phyloP scores from a whole-genome alignment of 129 eudicot genomes.

The Helichrysum umbraculigerum region DNA sequence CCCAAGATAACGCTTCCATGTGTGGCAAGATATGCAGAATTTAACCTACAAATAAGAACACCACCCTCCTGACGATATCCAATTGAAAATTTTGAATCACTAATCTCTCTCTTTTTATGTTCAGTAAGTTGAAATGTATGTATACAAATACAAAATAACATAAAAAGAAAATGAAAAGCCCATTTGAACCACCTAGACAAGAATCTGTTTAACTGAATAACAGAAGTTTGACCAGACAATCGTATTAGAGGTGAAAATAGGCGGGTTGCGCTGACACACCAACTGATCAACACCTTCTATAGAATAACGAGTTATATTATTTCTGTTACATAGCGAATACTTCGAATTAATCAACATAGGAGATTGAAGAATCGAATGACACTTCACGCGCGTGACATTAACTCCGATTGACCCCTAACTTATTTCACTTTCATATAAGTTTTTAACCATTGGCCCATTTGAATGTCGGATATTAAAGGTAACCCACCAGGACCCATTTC shows the following conservation, averaged over 20 bases:
- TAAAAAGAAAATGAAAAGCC: background rate
- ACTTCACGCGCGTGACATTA: background rate
- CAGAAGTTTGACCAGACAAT: background rate
- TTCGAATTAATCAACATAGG: background rate
- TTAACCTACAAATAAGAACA: conserved; percentile 52
- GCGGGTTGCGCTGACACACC: background rate
- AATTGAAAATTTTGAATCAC: background rate
- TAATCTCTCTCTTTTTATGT: background rate
- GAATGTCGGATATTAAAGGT: background rate
- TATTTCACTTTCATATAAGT: no score
- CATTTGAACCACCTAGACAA: background rate
- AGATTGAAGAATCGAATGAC: background rate
- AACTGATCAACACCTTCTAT: background rate
- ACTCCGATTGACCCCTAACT: background rate
- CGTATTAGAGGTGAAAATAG: background rate
- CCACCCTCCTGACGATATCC: background rate
- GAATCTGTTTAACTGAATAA: background rate
- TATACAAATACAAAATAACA: background rate
- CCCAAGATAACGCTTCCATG: conserved; percentile 94
- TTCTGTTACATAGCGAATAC: background rate
- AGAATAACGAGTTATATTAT: background rate
- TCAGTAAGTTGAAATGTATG: background rate
- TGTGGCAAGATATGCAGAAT: conserved; percentile 81
- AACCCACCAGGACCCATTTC: background rate
- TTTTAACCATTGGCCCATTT: no score